Base-by-base conservation (phyloP, 2,329 filamentous ascomycete genomes). In the Nothopassalora personata region DNA sequence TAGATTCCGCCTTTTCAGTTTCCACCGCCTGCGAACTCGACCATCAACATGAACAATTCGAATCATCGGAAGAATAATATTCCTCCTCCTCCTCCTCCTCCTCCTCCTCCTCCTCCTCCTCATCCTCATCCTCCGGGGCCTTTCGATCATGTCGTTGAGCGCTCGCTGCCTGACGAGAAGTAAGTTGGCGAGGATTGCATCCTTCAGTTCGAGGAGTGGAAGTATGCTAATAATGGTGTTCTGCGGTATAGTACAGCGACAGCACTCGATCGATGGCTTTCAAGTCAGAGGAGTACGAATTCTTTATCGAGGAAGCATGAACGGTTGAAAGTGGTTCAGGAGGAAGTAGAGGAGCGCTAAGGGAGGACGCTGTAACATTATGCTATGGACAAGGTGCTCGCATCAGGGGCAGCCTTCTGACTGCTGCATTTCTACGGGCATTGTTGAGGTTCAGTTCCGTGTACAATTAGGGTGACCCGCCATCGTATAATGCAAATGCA, bases 251-350 rank as follows among this genome's bases (percentile, higher is more conserved):
- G 68, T 51, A 64, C 67, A 5, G 53, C 60, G 8, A 59, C 65
- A 23, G 64, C 64, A 31, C 60, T 70, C 13, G 65, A 68, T 60
- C 59, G 61, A 23, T 70, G 68, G 68, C 57, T 70, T 9, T 52
- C 64, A 15, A 59, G 64, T 23, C 67, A 69, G 53, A 66, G 65
- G 56, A 67, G 66, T 54, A 57, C 60, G 10, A 56, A 59, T 15
- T 60, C 59, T 8, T 31, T 69, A 47, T 47, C 57, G 33, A 48
- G 60, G 23, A 68, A 65, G 27, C 55, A 53, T 23, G 64, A 63
- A 23, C 56, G 66, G 28, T 52, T 70, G 45, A 67, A 65, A 43
- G 62, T 66, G 9, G 67, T 69, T n/a, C 60, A 67, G 11, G 68
- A 70, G 52, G 68, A 68, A 51, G 59, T 56, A 5, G 59, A 61